Conservation (phyloP, 1,284 basidiomycete genomes). For the Volvariella volvacea region DNA sequence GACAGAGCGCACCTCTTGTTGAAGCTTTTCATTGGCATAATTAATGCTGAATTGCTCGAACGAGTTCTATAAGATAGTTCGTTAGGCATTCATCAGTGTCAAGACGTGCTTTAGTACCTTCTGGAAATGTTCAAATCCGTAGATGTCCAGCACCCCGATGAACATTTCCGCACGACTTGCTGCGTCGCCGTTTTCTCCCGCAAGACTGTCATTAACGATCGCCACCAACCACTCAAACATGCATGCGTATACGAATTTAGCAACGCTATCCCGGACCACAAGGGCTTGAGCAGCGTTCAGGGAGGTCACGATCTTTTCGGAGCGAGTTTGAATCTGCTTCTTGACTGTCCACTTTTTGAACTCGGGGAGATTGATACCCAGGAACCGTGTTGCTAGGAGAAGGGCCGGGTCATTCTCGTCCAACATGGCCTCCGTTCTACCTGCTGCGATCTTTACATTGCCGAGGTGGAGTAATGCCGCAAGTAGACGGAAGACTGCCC, state of each 20-base stretch:
- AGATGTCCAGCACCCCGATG: conserved; percentile 97
- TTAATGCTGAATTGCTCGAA: conserved; percentile 99
- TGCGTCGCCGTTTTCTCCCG: conserved; percentile 84
- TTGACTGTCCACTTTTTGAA: conserved; percentile 99
- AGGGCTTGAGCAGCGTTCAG: conserved; percentile 86
- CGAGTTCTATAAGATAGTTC: conserved; percentile 61
- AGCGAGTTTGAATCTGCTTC: conserved; percentile 92
- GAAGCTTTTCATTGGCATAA: conserved; percentile 97
- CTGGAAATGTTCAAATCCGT: conserved; percentile 96
- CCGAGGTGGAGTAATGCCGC: conserved; percentile 94
- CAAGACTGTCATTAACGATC: conserved; percentile 93
- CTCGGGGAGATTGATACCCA: conserved; percentile 88
- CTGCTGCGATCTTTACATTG: conserved; percentile 86
- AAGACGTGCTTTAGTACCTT: conserved; percentile 50
- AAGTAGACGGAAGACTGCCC: conserved; percentile 94
- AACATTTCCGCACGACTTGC: conserved; percentile 90
- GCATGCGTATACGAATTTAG: conserved; percentile 98
- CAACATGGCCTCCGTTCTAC: conserved; percentile 79
- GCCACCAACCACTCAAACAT: conserved; percentile 98
- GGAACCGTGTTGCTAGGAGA: conserved; percentile 77
- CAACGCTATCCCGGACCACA: conserved; percentile 95
- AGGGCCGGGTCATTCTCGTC: conserved; percentile 84
- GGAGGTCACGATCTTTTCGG: conserved; percentile 91
- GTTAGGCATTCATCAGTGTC: conserved; percentile 8
- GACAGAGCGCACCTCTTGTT: conserved; percentile 71